These are phyloP conservation scores for Sanghuangporus sanghuang DNA, from an alignment of 1,284 basidiomycete species.

Conservation along the genomic window DNA sequence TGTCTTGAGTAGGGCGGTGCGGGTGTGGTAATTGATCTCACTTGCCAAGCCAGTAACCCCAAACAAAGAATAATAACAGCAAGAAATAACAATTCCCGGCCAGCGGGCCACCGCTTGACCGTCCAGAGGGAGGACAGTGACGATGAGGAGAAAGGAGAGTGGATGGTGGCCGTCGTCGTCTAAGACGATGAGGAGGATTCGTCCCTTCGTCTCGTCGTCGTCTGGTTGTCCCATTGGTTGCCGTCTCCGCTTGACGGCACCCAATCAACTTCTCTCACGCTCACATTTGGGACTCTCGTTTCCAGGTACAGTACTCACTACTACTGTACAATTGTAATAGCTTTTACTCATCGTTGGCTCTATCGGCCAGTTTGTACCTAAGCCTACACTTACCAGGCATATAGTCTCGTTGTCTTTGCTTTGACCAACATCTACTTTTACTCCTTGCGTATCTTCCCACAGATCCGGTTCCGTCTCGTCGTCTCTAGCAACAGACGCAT, in stretches of 20 bases:
- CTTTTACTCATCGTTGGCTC: neutral
- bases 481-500: no score
- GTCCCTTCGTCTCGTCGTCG: neutral
- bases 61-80: neutral
- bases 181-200: neutral
- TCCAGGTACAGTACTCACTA: neutral
- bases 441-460: no score
- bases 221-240: neutral
- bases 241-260: neutral
- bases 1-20: neutral
- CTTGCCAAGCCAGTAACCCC: conserved; percentile 1
- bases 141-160: neutral
- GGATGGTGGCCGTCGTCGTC: neutral
- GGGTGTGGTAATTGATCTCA: neutral
- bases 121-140: neutral
- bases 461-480: no score
- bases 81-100: neutral
- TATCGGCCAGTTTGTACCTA: neutral
- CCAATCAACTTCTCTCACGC: neutral
- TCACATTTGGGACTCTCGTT: neutral
- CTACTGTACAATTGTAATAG: neutral
- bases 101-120: conserved; percentile 4
- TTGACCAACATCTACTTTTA: no score
- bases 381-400: no score
- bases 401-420: no score